Conservation (phyloP, 2,329 filamentous ascomycete species). For the Fusarium dimerum region DNA sequence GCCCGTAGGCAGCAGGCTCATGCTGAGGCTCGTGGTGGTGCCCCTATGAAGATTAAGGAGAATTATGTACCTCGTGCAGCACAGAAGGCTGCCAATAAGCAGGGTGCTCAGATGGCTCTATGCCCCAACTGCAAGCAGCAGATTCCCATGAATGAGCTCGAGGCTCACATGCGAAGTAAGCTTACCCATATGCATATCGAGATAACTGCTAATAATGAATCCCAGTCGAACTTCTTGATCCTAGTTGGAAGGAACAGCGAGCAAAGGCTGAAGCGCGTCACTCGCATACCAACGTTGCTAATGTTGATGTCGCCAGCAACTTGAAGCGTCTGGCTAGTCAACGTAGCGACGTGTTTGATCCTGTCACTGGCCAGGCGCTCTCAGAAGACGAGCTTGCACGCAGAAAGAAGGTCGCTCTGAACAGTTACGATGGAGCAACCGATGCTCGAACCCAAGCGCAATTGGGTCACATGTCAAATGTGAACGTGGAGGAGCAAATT, state of each 20-base stretch:
- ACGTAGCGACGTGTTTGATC: constrained; percentile 83
- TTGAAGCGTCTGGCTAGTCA: constrained; percentile 92
- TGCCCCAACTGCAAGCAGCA: constrained; percentile 94
- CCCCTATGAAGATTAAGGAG: constrained; percentile 85
- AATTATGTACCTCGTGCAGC: constrained; percentile 89
- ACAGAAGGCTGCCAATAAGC: constrained; percentile 67
- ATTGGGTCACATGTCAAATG: constrained; percentile 61
- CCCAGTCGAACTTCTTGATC: constrained; percentile 85
- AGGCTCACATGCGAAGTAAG: constrained; percentile 87
- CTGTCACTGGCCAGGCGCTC: constrained; percentile 65
- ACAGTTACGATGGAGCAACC: constrained; percentile 65
- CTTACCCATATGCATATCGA: constrained; percentile 1
- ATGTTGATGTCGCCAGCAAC: constrained; percentile 87
- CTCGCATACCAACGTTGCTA: constrained; percentile 82
- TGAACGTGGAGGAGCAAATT: constrained; percentile 87
- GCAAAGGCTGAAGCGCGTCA: constrained; percentile 84
- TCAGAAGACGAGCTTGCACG: constrained; percentile 73
- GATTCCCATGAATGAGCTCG: constrained; percentile 83
- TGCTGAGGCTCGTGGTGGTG: constrained; percentile 70
- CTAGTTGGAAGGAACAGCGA: constrained; percentile 93
- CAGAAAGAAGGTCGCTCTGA: constrained; percentile 71
- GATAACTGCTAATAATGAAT: constrained; percentile 34
- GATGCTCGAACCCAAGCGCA: constrained; percentile 58
- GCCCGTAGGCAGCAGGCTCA: constrained; percentile 73
- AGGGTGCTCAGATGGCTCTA: constrained; percentile 66